phyloP scores from a whole-genome alignment of 345 rosid genomes.

The Tarenaya hassleriana region DNA sequence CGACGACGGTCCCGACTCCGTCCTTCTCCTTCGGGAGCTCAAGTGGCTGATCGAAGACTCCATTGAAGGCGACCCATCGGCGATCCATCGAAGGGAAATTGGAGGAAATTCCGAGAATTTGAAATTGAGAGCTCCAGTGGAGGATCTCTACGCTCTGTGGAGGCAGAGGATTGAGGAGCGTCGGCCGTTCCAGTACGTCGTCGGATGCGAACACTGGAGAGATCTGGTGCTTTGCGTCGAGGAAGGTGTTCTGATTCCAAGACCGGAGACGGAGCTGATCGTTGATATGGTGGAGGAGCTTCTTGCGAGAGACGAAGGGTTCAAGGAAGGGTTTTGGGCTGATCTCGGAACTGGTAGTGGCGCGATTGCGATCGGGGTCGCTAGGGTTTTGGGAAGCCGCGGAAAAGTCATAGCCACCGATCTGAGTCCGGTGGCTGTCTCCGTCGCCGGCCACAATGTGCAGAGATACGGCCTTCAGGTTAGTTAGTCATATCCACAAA shows the following conservation, averaged over 20 bases:
- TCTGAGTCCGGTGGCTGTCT: constrained; percentile 56
- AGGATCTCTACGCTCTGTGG: constrained; percentile 68
- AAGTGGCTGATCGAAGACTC: constrained; percentile 77
- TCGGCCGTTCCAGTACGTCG: constrained; percentile 78
- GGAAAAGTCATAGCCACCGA: constrained; percentile 75
- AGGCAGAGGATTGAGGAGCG: constrained; percentile 74
- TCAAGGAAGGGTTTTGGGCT: constrained; percentile 60
- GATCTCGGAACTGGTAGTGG: constrained; percentile 93
- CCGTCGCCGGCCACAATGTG: constrained; percentile 58
- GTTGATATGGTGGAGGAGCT: constrained; percentile 55
- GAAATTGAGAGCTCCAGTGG: constrained; percentile 36
- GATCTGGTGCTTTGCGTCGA: constrained; percentile 75
- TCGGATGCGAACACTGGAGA: constrained; percentile 95
- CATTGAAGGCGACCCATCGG: constrained; percentile 33
- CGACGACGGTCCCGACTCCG: constrained; percentile 61
- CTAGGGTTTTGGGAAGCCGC: constrained; percentile 31
- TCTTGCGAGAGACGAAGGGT: constrained; percentile 24
- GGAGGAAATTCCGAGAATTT: constrained; percentile 17
- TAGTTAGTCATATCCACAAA: too few species aligned
- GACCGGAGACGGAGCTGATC: constrained; percentile 83
- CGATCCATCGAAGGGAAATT: constrained; percentile 18
- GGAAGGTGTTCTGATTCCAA: constrained; percentile 89
- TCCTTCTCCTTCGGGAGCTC: constrained; percentile 60
- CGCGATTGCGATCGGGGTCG: constrained; percentile 77
- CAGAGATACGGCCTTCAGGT: constrained; percentile 68